These are phyloP conservation scores for Canariomyces notabilis DNA, from an alignment of 2,329 filamentous ascomycete genomes.

Conservation along the genomic window DNA sequence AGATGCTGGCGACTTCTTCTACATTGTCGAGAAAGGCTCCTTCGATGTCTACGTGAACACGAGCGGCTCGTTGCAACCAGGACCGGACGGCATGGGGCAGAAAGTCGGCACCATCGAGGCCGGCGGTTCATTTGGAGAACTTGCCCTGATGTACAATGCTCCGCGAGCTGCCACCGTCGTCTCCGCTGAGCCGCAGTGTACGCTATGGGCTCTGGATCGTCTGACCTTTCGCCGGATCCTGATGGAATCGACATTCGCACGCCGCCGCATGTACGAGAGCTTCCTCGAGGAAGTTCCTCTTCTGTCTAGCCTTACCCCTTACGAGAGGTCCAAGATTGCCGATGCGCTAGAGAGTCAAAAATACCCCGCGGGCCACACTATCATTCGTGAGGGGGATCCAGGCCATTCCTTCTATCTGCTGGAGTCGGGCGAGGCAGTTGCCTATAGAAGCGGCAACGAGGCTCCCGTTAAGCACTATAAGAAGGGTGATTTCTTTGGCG, in stretches of 20 bases:
- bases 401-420: conserved; percentile 90
- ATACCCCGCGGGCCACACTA: conserved; percentile 69
- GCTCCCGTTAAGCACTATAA: conserved; percentile 72
- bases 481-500: conserved; percentile 96
- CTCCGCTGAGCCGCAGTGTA: conserved; percentile 71
- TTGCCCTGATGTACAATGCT: conserved; percentile 98
- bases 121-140: conserved; percentile 91
- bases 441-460: conserved; percentile 69
- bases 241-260: conserved; percentile 96
- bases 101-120: conserved; percentile 78
- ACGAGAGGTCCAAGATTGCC: conserved; percentile 95
- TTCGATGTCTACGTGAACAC: conserved; percentile 90
- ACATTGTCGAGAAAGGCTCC: conserved; percentile 84
- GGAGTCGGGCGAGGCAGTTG: conserved; percentile 81
- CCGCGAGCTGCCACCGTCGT: conserved; percentile 92
- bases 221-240: conserved; percentile 95
- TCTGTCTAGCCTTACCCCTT: conserved; percentile 74
- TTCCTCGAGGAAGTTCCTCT: conserved; percentile 93
- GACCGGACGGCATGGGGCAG: conserved; percentile 73
- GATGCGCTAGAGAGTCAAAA: conserved; percentile 92
- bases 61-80: conserved; percentile 70
- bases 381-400: conserved; percentile 87
- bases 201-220: conserved; percentile 90
- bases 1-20: conserved; percentile 95
- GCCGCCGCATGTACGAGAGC: conserved; percentile 92